Evolutionary conservation across 495 filamentous ascomycete species (phyloP), one percentile per base, ranked within the genome.

Genomic region (Tuber melanosporum): DNA sequence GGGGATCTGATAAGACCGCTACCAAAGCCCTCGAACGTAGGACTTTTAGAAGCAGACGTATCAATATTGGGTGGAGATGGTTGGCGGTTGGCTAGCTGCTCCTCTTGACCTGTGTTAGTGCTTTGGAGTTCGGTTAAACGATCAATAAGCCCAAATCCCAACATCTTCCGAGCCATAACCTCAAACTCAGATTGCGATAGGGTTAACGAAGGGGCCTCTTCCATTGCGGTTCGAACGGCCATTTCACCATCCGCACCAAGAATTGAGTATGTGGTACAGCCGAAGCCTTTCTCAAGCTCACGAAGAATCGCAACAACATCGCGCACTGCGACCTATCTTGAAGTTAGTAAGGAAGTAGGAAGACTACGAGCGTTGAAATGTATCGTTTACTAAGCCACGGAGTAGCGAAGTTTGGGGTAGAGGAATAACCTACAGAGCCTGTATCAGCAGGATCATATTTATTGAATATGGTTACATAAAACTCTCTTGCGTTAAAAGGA

Each of bases 291-390:
- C 57, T 80, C 78, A 44, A 80, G 71, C 4, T 66, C 47, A 3
- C 78, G 78, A 26, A 75, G 73, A 26, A 80, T 77, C 0, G 62
- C 73, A 41, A 79, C 79, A 9, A 80, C 75, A 22, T 80, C 78
- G 5, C 45, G 62, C 39, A 80, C 79, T 6, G 46, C 26, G 22
- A 80, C 74, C 78, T 79, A 6, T 17, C 32, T 17, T 7, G 32
- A 4, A 6, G 57, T 66, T 36, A 66, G 57, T 15, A 36, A 19
- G 57, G 26, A 66, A 36, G 26, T 66, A 36, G 26, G 57, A 17
- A 66, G 26, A 17, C 57, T 17, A 15, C 57, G 10, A 36, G 57
- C 26, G 19, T 17, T 66, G 26, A 36, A 36, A 66, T 36, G 26
- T 66, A 36, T 66, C 57, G 14, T 66, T 66, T 36, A 36, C 57